Base-by-base conservation (phyloP, 495 filamentous ascomycete species). In the Chaetomium fimeti region DNA sequence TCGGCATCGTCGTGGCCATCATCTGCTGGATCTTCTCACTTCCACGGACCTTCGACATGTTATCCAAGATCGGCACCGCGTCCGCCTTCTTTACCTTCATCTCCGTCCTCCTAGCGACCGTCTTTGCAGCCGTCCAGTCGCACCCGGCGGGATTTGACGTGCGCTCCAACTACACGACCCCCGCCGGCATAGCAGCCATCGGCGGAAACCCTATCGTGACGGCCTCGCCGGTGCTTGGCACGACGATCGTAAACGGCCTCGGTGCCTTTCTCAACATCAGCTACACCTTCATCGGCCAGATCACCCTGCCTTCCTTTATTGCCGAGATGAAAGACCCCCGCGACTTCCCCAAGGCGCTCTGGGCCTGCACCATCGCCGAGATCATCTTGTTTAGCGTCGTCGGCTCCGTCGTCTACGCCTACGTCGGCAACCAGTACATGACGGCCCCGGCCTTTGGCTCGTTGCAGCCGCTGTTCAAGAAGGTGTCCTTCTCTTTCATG, bases 271-370 rank as follows among this genome's bases (percentile, higher is more conserved):
- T 95, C 67, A 96, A 96, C 74, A 95, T 96, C 71, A 86, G 84
- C 75, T 96, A 94, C 75, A 96, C 91, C 8, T 94, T 96, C 76
- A 94, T 96, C 66, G 91, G 91, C 5, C 91, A 96, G 72, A 96
- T 96, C 74, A 96, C 91, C 0, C 80, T 96, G 27, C 91, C 91
- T 3, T 90, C 87, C 69, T 96, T 96, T 79, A 96, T 96, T 66
- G 91, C 91, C 5, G 91, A 96, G 73, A 96, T 96, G 91, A 87
- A 85, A 71, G 84, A 94, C 42, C 91, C 91, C 29, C 82, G 81
- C 62, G 91, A 96, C 66, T 96, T 96, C 74, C 91, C 90, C 71
- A 95, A 95, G 75, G 91, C 91, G 25, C 82, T 96, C 3, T 94
- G 90, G 79, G 89, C 87, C 22, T 91, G 93, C 61, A 94, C 91